A percentile compares a stretch with the other conserved stretches of the same genome.
Conservation (phyloP, 352 stramenopile genomes). For the Phytophthora pinifolia region DNA sequence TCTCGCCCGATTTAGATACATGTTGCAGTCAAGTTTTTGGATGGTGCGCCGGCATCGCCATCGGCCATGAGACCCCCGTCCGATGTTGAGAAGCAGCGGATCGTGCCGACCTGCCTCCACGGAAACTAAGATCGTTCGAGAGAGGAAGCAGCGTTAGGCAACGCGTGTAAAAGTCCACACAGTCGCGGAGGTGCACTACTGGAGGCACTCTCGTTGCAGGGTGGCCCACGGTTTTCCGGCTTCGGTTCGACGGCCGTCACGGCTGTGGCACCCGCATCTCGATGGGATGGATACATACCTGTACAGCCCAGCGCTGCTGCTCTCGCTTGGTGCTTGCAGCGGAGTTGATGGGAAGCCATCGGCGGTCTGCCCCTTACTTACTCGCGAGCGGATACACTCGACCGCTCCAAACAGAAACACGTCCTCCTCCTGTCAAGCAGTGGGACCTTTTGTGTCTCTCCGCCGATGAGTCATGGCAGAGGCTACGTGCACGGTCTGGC, state of each 20-base stretch:
- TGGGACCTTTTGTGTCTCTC: slow-evolving; percentile 21
- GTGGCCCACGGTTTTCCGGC: too few species aligned
- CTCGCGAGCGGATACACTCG: slow-evolving; percentile 25
- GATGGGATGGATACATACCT: slow-evolving; percentile 27
- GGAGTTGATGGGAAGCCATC: slow-evolving; percentile 14
- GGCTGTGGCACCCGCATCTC: slow-evolving; percentile 12
- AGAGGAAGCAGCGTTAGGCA: slow-evolving; percentile 8
- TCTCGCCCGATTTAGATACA: slow-evolving; percentile 24
- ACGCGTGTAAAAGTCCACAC: slow-evolving; percentile 1
- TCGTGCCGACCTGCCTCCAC: slow-evolving; percentile 2
- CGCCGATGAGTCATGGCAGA: too few species aligned
- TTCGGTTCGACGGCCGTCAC: slow-evolving; percentile 14
- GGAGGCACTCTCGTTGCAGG: slow-evolving; percentile 6
- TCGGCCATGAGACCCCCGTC: slow-evolving; percentile 10
- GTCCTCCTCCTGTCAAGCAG: slow-evolving; percentile 31
- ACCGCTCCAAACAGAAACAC: slow-evolving; percentile 23
- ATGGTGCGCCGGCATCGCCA: background rate
- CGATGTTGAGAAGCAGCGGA: slow-evolving; percentile 17
- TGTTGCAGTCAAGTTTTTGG: too few species aligned
- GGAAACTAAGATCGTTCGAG: slow-evolving; percentile 3
- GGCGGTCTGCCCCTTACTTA: slow-evolving; percentile 15
- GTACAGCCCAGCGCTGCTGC: slow-evolving; percentile 10
- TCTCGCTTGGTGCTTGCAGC: background rate
- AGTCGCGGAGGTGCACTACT: slow-evolving; percentile 7
- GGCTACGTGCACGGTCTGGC: too few species aligned